Evolutionary conservation across 352 stramenopile genomes (phyloP).

Genomic region (Plasmopara muralis): DNA sequence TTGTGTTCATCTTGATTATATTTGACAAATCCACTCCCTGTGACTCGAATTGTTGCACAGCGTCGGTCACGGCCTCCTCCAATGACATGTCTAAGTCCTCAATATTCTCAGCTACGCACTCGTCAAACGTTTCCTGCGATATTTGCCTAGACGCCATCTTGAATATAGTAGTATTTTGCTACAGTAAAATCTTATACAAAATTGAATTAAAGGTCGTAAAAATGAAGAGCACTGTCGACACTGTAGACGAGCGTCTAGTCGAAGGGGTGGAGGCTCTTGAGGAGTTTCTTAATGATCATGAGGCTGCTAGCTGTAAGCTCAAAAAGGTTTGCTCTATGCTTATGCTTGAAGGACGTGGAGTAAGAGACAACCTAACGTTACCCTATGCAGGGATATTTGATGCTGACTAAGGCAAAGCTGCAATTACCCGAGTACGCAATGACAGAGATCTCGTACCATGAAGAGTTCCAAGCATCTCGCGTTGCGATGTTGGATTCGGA

Average conservation of each 20-base stretch:
- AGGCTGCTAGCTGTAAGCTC: constrained; percentile 36
- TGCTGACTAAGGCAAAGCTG: constrained; percentile 53
- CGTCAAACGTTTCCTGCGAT: constrained; percentile 87
- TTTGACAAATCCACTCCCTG: constrained; percentile 84
- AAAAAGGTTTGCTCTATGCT: constrained; percentile 45
- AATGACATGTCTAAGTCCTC: constrained; percentile 85
- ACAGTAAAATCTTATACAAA: too few species aligned
- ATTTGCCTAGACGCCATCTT: constrained; percentile 42
- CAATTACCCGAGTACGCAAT: constrained; percentile 42
- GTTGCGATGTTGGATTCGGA: constrained; percentile 18
- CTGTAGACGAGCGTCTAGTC: constrained; percentile 32
- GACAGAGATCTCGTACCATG: constrained; percentile 56
- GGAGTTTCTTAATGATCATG: constrained; percentile 45
- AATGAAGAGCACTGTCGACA: constrained; percentile 3
- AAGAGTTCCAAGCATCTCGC: constrained; percentile 37
- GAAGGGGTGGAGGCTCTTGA: constrained; percentile 38
- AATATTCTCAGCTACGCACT: constrained; percentile 85
- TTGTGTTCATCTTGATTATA: constrained; percentile 51
- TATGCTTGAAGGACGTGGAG: not conserved
- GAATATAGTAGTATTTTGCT: too few species aligned
- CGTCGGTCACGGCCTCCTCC: constrained; percentile 72
- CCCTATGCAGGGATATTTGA: constrained; percentile 52
- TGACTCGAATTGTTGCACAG: constrained; percentile 80
- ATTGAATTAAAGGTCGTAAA: not conserved
- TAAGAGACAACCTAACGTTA: constrained; percentile 7